Base-by-base conservation (phyloP, 163 green algal species). In the Scenedesmus sp. region DNA sequence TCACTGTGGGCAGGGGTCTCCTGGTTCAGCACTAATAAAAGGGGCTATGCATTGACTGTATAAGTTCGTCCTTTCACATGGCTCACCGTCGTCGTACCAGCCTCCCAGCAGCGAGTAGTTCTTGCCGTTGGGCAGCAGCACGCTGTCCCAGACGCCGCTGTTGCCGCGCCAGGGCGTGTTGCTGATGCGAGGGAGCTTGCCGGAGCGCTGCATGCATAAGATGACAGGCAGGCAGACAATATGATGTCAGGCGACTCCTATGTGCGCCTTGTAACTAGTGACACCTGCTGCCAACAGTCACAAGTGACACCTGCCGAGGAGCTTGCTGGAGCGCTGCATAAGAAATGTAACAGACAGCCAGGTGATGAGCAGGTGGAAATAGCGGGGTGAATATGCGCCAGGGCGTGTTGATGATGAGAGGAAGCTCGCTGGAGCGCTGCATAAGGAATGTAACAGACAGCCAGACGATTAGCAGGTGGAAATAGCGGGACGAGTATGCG, bases 161-260 rank as follows among this genome's bases (percentile, higher is more conserved):
- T 96, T 91, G 60, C 93, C 92, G 52, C 97, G 92, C 94, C 95
- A 98, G 12, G 93, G 74, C 52, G 98, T 94, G 59, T 93, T 95
- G 94, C 97, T 97, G 91, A 88, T 92, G 57, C 79, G 88, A 13
- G 95, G 94, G 52, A 98, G 86, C 70, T 90, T 87, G 34, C 97
- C 97, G 60, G 92, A 96, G n/a, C 94, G 93, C 91, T 98, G 97
- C 59, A 64, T 10, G 59, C 59, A 64, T 10, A 10, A 23, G 64
- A 13, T 13, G 20, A 13, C 64, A 73, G 12, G 64, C 64, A 18
- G 20, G 10, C 64, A 73, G 10, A 73, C 12, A 64, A 64, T 8
- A 64, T 10, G 9, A 10, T 64, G 7, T 15, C 8, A 10, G 59
- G 7, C 59, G 59, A 64, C 9, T 8, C 59, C 59, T 46, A 46